Conservation (phyloP, 2,329 filamentous ascomycete species). For the Grosmannia serpens region DNA sequence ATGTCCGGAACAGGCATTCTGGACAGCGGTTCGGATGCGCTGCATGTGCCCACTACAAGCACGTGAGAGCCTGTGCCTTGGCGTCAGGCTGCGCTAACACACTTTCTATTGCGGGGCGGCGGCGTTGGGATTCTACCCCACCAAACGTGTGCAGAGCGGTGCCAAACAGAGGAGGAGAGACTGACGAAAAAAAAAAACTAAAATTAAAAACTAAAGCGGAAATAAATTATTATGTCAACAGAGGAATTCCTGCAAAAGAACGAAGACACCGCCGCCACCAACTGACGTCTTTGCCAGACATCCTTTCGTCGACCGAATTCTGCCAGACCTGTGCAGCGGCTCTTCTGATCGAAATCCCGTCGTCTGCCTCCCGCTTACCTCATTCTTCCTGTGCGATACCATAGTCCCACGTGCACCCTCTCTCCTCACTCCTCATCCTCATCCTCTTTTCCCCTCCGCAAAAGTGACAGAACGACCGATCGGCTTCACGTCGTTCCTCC, state of each 20-base stretch:
- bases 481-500: not conserved
- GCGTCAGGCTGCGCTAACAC: slow-evolving; percentile 1
- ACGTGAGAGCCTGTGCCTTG: not conserved
- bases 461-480: not conserved
- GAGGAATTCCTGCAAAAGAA: not conserved
- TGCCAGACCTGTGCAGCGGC: not conserved
- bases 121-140: slow-evolving; percentile 1
- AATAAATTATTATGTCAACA: not conserved
- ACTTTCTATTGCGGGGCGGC: not conserved
- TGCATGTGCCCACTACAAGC: not conserved
- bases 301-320: not conserved
- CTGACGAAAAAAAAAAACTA: not conserved
- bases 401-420: not conserved
- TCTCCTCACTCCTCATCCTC: not conserved
- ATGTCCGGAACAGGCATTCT: too few species aligned
- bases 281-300: not conserved
- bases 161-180: not conserved
- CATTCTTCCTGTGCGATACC: not conserved
- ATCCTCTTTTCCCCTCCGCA: not conserved
- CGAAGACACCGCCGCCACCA: slow-evolving; percentile 3
- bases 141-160: not conserved
- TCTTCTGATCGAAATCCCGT: not conserved
- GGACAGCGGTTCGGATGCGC: not conserved
- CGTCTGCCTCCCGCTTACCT: not conserved
- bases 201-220: not conserved